A percentile compares a stretch with the other conserved stretches of the same genome.
Conservation (phyloP, 2,329 filamentous ascomycete genomes). For the Botrytis cinerea region DNA sequence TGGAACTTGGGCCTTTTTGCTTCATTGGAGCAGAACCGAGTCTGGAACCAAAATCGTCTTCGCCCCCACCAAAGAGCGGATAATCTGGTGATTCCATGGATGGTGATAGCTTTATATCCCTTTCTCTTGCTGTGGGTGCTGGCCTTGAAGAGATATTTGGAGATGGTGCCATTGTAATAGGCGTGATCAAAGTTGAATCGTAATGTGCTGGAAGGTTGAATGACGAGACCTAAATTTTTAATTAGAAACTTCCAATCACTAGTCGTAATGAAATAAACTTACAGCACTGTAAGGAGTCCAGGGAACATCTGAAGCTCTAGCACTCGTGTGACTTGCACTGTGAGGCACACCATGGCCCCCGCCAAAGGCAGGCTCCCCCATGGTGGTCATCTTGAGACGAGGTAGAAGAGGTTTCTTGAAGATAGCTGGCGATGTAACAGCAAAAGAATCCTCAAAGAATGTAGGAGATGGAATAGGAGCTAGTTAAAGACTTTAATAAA, state of each 20-base stretch:
- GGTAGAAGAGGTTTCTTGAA: constrained; percentile 22
- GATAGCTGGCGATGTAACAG: constrained; percentile 15
- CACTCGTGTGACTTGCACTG: constrained; percentile 12
- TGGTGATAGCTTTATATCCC: constrained; percentile 31
- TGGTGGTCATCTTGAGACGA: constrained; percentile 17
- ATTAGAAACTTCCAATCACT: constrained; percentile 18
- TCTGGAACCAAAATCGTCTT: constrained; percentile 29
- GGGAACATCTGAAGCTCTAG: constrained; percentile 24
- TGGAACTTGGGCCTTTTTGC: constrained; percentile 29
- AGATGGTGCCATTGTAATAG: constrained; percentile 35
- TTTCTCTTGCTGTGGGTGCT: constrained; percentile 26
- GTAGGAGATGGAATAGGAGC: constrained; percentile 11
- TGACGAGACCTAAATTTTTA: constrained; percentile 36
- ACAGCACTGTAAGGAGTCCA: constrained; percentile 37
- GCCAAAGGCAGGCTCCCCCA: constrained; percentile 22
- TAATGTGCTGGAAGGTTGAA: constrained; percentile 38
- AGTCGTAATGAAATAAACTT: constrained; percentile 26
- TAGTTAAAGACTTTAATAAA: constrained; percentile 3
- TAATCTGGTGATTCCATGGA: constrained; percentile 28
- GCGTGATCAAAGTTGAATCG: constrained; percentile 37
- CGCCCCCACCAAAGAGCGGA: constrained; percentile 28
- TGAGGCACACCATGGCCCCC: constrained; percentile 15
- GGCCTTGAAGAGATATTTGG: constrained; percentile 29
- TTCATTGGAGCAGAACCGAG: constrained; percentile 33
- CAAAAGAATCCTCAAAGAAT: constrained; percentile 7